Percentiles rank a stretch among this genome's conserved stretches.
Conservation (phyloP, 148 eudicot species). For the Silene conica region DNA sequence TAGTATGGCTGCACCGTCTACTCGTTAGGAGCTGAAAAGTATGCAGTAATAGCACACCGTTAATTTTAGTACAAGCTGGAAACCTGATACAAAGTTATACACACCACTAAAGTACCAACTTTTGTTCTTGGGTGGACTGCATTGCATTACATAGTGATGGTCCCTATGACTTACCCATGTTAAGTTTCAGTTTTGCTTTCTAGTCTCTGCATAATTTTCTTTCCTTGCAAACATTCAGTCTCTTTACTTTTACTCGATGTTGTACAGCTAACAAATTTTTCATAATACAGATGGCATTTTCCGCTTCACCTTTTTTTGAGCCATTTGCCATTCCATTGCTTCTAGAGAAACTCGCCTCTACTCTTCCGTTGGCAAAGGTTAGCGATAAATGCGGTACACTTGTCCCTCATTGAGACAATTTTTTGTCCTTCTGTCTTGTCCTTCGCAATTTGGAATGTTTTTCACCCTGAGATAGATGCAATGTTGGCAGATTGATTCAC, state of each 20-base stretch:
- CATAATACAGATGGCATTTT: conserved; percentile 63
- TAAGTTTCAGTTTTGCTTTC: not conserved
- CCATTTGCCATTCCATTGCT: conserved; percentile 84
- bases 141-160: not conserved
- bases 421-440: conserved; percentile 5
- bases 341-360: conserved; percentile 82
- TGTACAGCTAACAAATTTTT: not conserved
- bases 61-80: too few species aligned
- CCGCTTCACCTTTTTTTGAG: conserved; percentile 75
- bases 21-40: not conserved
- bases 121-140: too few species aligned
- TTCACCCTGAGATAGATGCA: conserved; percentile 7
- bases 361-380: conserved; percentile 83
- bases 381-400: conserved; percentile 11
- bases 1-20: not conserved
- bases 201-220: not conserved
- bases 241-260: not conserved
- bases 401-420: conserved; percentile 15
- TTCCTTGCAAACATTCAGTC: not conserved
- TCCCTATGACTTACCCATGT: not conserved
- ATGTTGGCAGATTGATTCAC: conserved; percentile 68
- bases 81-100: too few species aligned
- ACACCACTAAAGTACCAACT: too few species aligned
- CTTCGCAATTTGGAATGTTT: not conserved
- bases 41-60: too few species aligned